phyloP scores from a whole-genome alignment of 225 moss, liverwort and hornwort genomes.

The Marchantia paleacea region DNA sequence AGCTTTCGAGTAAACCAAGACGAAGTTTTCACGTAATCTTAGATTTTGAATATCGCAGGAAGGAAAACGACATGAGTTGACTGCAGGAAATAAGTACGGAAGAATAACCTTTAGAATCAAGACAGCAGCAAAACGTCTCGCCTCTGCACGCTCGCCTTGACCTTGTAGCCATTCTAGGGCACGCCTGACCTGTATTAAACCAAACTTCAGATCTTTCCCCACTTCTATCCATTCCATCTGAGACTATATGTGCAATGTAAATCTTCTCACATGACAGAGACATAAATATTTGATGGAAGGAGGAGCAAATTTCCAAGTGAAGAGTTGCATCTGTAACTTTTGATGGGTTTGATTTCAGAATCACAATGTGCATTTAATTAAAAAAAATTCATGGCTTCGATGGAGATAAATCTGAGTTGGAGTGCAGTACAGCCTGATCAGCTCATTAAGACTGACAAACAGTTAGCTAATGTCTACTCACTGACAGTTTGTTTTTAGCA shows the following conservation, averaged over 20 bases:
- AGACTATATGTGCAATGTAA: neutral
- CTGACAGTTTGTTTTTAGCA: neutral
- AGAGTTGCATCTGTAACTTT: neutral
- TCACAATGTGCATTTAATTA: neutral
- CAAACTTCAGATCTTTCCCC: neutral
- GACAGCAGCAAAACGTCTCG: conserved; percentile 79
- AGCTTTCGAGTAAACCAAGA: neutral
- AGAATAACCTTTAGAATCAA: conserved; percentile 73
- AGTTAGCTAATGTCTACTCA: neutral
- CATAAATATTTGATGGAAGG: neutral
- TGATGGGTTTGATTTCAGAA: neutral
- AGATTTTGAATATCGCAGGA: neutral
- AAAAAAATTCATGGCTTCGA: neutral
- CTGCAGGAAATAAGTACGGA: neutral
- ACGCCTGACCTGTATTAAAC: conserved; percentile 63
- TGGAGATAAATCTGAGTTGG: no score
- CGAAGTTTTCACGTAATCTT: no score
- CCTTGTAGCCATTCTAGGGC: conserved; percentile 83
- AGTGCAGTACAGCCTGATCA: neutral
- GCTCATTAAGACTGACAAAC: neutral
- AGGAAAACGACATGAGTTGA: neutral
- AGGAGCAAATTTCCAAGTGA: no score
- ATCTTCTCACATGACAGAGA: neutral
- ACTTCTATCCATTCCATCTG: neutral
- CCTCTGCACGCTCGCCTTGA: conserved; percentile 51